Evolutionary conservation across 345 rosid species (phyloP).

Genomic region (Hibiscus tridactylites): DNA sequence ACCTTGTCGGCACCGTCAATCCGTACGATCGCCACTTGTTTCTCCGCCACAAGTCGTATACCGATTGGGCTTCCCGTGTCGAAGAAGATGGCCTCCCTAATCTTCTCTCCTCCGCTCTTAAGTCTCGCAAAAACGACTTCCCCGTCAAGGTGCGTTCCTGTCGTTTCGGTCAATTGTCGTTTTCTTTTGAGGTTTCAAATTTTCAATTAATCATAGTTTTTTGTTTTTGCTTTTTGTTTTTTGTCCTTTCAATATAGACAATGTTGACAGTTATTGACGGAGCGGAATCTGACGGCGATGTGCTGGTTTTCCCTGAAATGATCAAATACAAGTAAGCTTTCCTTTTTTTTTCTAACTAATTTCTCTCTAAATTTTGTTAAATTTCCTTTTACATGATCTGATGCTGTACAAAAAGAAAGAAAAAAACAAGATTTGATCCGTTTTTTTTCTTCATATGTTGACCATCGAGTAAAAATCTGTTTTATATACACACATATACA

Average conservation of each 20-base stretch:
- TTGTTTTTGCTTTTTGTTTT: not conserved
- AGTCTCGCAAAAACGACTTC: constrained; percentile 56
- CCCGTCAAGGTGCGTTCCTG: constrained; percentile 36
- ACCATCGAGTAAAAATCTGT: not conserved
- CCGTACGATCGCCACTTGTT: constrained; percentile 76
- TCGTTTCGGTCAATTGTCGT: not conserved
- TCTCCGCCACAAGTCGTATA: constrained; percentile 51
- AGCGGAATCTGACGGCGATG: constrained; percentile 67
- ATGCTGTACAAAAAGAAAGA: not conserved
- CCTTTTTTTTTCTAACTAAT: not conserved
- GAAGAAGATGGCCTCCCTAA: constrained; percentile 71
- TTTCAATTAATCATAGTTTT: not conserved
- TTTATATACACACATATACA: no score
- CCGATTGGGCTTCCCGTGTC: constrained; percentile 55
- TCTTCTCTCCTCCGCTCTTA: constrained; percentile 48
- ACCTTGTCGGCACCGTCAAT: constrained; percentile 58
- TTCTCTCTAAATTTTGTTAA: not conserved
- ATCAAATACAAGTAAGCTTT: constrained; percentile 67
- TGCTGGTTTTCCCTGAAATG: constrained; percentile 89
- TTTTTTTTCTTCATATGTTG: not conserved
- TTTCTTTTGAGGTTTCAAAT: not conserved
- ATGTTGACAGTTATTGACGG: constrained; percentile 61
- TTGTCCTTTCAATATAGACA: constrained; percentile 27
- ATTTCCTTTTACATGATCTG: not conserved
- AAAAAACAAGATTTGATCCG: not conserved